Conservation (phyloP, 495 filamentous ascomycete species). For the Xylaria flabelliformis region DNA sequence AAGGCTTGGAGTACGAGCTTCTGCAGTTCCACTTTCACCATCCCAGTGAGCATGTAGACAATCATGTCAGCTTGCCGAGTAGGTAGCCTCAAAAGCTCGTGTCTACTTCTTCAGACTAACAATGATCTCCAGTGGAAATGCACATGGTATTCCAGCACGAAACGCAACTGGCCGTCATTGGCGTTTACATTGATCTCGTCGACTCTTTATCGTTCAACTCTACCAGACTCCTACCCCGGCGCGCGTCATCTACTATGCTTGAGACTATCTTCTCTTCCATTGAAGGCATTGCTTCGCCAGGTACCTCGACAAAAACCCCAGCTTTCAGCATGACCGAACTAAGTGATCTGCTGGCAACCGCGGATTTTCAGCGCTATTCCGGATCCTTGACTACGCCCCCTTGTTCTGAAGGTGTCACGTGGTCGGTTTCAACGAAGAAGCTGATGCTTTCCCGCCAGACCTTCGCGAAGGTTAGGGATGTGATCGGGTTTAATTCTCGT, state of each 20-base stretch:
- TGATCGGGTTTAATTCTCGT: conserved; percentile 70
- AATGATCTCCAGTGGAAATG: conserved; percentile 60
- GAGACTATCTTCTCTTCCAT: conserved; percentile 60
- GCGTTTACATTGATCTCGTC: conserved; percentile 64
- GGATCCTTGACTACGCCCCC: conserved; percentile 75
- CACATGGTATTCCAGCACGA: conserved; percentile 68
- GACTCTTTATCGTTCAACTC: conserved; percentile 33
- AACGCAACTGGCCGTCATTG: conserved; percentile 61
- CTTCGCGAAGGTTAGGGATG: conserved; percentile 60
- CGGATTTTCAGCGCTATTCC: conserved; percentile 60
- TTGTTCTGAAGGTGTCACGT: conserved; percentile 66
- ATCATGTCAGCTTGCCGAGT: conserved; percentile 51
- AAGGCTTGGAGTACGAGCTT: conserved; percentile 56
- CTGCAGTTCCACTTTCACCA: conserved; percentile 76
- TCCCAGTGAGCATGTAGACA: conserved; percentile 69
- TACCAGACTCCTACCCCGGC: conserved; percentile 25
- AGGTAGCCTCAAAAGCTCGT: conserved; percentile 23
- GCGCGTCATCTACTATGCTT: conserved; percentile 55
- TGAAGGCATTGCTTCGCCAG: conserved; percentile 59
- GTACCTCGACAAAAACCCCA: conserved; percentile 60
- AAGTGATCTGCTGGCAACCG: conserved; percentile 54
- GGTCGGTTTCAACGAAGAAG: conserved; percentile 61
- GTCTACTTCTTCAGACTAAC: conserved; percentile 24
- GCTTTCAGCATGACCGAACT: conserved; percentile 63
- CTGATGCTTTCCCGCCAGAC: conserved; percentile 59